Evolutionary conservation across 768 basidiomycete species (phyloP), one percentile per base, ranked within the genome.

Genomic region (Epithele typhae): DNA sequence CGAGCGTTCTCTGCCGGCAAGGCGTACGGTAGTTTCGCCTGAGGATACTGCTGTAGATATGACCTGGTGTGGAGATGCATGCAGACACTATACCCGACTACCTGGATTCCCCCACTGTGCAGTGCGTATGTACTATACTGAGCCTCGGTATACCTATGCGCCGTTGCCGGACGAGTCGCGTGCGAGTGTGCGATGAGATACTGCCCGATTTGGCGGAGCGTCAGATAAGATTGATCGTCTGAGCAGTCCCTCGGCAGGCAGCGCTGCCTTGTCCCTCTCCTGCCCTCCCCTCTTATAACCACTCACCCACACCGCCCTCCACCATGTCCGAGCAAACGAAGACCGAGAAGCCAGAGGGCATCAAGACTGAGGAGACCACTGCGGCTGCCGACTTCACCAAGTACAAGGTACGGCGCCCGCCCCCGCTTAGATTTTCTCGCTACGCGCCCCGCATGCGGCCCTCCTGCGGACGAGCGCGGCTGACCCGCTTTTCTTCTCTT

Each of bases 351-450:
- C 37, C 43, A 27, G 43, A 47, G 37, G 30, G 42, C 22, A 14
- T 37, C 15, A 49, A 52, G 46, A 25, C 73, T 35, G 65, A 64
- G 70, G 69, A 50, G 79, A 74, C 82, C 48, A 76, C 82, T 37
- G 70, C 75, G 15, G 85, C 88, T 64, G 76, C 73, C 11, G 89
- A 92, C 69, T 68, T 91, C 60, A 90, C 88, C 15, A 92, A 92
- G 66, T 92, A 92, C 71, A 92, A 92, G 75, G 89, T 88, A 54
- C 48, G 64, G 40, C 18, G 41, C 22, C 41, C n/a, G 34, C 32
- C 45, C 19, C 36, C 38, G 30, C 35, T 38, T 45, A 52, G 45
- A 32, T 41, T 49, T 40, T 19, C 43, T 43, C 43, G 34, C 21
- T 25, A 12, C 37, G 25, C 25, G 8, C n/a, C 17, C 15, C 12